Conservation (phyloP, 2,329 filamentous ascomycete genomes). For the Fusarium sp. region DNA sequence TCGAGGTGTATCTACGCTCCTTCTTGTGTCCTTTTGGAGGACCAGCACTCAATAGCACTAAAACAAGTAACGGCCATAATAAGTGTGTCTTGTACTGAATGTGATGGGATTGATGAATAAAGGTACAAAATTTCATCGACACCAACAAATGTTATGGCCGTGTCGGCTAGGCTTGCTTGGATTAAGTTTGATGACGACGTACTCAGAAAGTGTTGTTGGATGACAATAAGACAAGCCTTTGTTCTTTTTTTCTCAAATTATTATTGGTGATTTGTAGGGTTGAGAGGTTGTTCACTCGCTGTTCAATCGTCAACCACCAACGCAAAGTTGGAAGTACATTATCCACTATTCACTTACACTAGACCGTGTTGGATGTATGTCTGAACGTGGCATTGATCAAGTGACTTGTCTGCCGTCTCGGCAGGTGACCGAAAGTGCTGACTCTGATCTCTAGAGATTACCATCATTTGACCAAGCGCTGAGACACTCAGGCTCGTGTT, state of each 20-base stretch:
- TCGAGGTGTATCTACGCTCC: constrained; percentile 33
- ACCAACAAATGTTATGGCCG: background rate
- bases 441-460: background rate
- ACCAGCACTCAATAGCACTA: constrained; percentile 2
- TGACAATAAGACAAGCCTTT: background rate
- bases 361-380: background rate
- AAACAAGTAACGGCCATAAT: background rate
- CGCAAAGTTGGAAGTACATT: background rate
- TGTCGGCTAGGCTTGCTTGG: background rate
- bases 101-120: background rate
- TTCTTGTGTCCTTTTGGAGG: constrained; percentile 4
- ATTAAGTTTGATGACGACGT: background rate
- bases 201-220: background rate
- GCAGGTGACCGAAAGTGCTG: constrained; percentile 15
- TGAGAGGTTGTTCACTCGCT: background rate
- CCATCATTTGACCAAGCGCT: constrained; percentile 19
- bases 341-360: background rate
- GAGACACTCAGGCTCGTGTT: background rate
- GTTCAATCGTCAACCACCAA: background rate
- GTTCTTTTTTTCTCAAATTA: background rate
- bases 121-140: background rate
- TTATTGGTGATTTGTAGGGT: background rate
- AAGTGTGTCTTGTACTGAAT: background rate
- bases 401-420: constrained; percentile 8
- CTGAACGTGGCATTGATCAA: background rate